Base-by-base conservation (phyloP, 805 yeast genomes). In the Yarrowia sp. region DNA sequence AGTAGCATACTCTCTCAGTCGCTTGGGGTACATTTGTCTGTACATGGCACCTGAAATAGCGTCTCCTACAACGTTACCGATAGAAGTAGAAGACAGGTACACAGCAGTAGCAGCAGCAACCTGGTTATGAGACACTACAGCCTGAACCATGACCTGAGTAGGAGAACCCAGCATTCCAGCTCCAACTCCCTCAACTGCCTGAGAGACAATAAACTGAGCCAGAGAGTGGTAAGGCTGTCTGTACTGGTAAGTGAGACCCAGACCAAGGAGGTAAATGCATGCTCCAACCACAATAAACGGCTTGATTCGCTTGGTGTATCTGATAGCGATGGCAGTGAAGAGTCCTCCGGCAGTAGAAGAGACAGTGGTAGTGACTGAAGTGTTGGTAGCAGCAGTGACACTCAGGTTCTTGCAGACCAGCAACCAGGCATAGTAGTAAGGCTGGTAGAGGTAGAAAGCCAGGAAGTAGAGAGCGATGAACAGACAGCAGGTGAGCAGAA, bases 151-250 rank as follows among this genome's bases (percentile, higher is more conserved):
- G 6, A 84, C 84, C 71, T 85, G 88, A 10, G 85, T 79, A 4
- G 88, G 80, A 70, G 85, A 86, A 14, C 88, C 84, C 78, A 87
- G 85, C 74, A 87, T 83, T 15, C 90, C 90, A 48, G 89, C 89
- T 70, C 90, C 92, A 66, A 88, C 81, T 69, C 92, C 92, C 68
- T 86, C 74, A 17, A 88, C 71, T 71, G 86, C 82, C 68, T 84
- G 79, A 6, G 87, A 83, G 14, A 87, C 92, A 72, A 88, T 84
- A 65, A 87, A 78, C 68, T 91, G 92, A 50, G 78, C 69, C 55
- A 78, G 76, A 28, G 85, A 79, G 44, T 76, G 74, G 64, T 75
- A 79, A 47, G 86, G 85, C 38, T 82, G 83, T 72, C 92, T 80
- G 76, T 72, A 88, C 66, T 79, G 80, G 67, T 81, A 76, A 68